Conservation (phyloP, 2,329 filamentous ascomycete species). For the Byssothecium circinans region DNA sequence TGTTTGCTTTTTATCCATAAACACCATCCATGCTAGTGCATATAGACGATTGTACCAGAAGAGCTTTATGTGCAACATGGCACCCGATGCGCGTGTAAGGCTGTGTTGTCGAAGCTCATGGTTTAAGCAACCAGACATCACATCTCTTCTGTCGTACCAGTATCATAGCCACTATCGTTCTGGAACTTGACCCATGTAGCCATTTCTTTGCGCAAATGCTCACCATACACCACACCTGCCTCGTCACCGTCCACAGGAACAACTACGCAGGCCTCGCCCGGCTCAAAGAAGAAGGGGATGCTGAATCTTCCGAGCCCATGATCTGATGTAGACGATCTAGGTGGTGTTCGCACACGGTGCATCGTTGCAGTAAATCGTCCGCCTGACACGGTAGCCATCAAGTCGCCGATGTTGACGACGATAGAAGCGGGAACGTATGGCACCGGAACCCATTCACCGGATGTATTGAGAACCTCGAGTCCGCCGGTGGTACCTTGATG, state of each 20-base stretch:
- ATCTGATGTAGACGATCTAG: conserved; percentile 13
- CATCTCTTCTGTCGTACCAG: conserved; percentile 9
- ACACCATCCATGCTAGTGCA: not conserved
- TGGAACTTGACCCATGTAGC: conserved; percentile 50
- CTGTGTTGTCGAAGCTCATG: not conserved
- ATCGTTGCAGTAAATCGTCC: conserved; percentile 50
- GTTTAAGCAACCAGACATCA: not conserved
- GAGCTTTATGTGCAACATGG: too few species aligned
- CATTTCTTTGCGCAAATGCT: conserved; percentile 50
- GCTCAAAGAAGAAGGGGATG: conserved; percentile 54
- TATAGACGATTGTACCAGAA: too few species aligned
- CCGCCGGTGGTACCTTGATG: conserved; percentile 53
- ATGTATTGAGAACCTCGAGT: conserved; percentile 50
- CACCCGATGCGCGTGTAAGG: too few species aligned
- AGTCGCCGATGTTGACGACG: conserved; percentile 51
- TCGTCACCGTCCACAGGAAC: conserved; percentile 38
- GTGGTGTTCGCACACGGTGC: conserved; percentile 45
- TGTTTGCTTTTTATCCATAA: too few species aligned
- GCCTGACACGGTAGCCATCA: conserved; percentile 48
- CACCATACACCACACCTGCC: conserved; percentile 43
- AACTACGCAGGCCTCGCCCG: conserved; percentile 47
- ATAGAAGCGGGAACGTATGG: conserved; percentile 47
- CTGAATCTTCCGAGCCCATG: conserved; percentile 40
- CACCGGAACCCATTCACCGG: conserved; percentile 47
- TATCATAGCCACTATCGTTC: conserved; percentile 29